These are phyloP conservation scores for Venturiaceae sp. DNA, from an alignment of 2,329 filamentous ascomycete genomes.

Conservation along the genomic window DNA sequence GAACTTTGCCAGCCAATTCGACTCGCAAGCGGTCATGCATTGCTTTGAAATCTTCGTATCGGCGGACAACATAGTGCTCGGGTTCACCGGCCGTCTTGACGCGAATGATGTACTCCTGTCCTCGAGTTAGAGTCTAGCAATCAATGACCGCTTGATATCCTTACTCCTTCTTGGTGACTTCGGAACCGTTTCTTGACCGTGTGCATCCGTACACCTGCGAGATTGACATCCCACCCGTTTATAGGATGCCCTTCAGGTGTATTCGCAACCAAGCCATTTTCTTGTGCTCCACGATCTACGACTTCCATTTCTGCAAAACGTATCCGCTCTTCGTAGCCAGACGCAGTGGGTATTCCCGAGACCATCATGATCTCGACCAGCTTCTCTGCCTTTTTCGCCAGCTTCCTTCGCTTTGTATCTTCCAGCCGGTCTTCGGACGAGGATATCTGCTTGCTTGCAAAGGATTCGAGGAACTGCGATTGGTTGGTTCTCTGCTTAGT, in stretches of 20 bases:
- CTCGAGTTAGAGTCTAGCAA: neutral
- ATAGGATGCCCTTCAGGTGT: conserved; percentile 85
- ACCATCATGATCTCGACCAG: conserved; percentile 99
- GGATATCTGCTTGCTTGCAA: conserved; percentile 93
- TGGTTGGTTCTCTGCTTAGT: neutral
- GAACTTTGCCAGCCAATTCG: conserved; percentile 82
- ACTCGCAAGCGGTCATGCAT: conserved; percentile 70
- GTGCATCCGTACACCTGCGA: conserved; percentile 64
- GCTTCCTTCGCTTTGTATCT: conserved; percentile 87
- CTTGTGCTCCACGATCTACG: conserved; percentile 85
- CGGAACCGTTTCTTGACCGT: conserved; percentile 1
- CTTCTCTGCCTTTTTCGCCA: conserved; percentile 89
- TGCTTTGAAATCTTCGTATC: conserved; percentile 79
- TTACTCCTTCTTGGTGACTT: neutral
- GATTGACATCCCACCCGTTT: conserved; percentile 95
- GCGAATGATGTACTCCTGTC: conserved; percentile 76
- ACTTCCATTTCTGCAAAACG: conserved; percentile 95
- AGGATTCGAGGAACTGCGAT: conserved; percentile 82
- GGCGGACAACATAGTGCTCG: conserved; percentile 70
- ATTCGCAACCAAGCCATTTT: conserved; percentile 77
- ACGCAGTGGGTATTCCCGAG: conserved; percentile 88
- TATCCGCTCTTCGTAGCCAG: conserved; percentile 94
- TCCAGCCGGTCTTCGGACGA: conserved; percentile 93
- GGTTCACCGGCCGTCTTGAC: conserved; percentile 68
- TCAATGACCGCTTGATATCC: neutral